Evolutionary conservation across 129 eudicot genomes (phyloP), one percentile per base, ranked within the genome.

Genomic region (Silybum marianum): DNA sequence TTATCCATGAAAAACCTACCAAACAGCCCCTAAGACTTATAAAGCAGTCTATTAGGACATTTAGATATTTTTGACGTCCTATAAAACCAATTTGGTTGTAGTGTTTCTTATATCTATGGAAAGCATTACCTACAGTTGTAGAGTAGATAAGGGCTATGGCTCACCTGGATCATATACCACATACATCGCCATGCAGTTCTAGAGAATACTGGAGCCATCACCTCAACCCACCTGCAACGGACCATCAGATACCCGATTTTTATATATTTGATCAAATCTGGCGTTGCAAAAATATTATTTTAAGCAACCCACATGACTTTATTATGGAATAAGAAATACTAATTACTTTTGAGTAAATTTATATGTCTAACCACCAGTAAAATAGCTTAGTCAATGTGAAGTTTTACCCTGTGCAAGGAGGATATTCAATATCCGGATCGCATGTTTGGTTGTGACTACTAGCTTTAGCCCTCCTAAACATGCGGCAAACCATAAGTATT

Each of bases 181-280:
- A 95, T 93, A 73, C 98, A 95, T 74, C 91, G 85, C 98, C 98
- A 95, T 0, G 98, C 96, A 71, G 94, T 86, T 75, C 69, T 88
- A 0, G 98, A 95, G 88, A 95, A 95, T 19, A 95, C 98, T 9
- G 98, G 98, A 84, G 97, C 98, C 98, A 95, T 95, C 48, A 92
- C 88, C 77, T 95, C 98, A 77, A 95, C 89, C 98, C 98, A 95
- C 88, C 98, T 93, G 84, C 42, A 81, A 74, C 12, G 40, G 39
- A 80, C 18, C 70, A 48, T 62, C 36, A 28, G 11, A 67, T 24
- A 24, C 23, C 8, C 77, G 13, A 7, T 18, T 3, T 32, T 26
- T 60, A 0, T 34, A n/a, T 48, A 19, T 4, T 22, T 67, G 5
- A 71, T 73, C 10, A 75, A 77, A 30, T 6, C 71, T n/a, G 26